Conservation (phyloP, 805 yeast species). For the Yarrowia keelungensis region DNA sequence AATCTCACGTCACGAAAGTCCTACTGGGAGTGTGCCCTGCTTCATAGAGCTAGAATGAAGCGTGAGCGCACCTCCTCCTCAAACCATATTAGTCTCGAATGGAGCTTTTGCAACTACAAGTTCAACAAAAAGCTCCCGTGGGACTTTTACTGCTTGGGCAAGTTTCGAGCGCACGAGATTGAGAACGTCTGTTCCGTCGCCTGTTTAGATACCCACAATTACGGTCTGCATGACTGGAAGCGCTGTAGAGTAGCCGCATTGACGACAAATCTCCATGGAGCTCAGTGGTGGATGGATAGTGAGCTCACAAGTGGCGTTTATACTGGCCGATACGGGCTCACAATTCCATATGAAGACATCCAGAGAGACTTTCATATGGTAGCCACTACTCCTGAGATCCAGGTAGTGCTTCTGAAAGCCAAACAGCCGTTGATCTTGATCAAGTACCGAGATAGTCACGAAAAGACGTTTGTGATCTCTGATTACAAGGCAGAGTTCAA, state of each 20-base stretch:
- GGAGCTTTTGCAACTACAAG: background rate
- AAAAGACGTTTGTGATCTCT: background rate
- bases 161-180: background rate
- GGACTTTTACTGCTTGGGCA: conserved; percentile 18
- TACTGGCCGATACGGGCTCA: background rate
- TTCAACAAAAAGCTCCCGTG: background rate
- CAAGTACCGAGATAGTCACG: background rate
- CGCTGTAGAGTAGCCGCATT: background rate
- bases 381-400: background rate
- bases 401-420: background rate
- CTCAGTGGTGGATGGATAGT: background rate
- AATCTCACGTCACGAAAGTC: background rate
- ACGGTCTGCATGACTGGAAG: background rate
- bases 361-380: background rate
- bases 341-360: background rate
- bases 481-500: background rate
- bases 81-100: background rate
- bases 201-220: background rate
- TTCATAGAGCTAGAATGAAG: background rate
- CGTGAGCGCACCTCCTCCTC: background rate
- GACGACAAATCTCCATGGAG: background rate
- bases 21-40: background rate
- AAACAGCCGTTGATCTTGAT: background rate
- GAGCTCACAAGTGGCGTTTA: background rate
- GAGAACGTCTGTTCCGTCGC: background rate